Percentiles rank a stretch among this genome's conserved stretches.
Evolutionary conservation across 148 eudicot species (phyloP).

Genomic region (Persicaria maculosa): DNA sequence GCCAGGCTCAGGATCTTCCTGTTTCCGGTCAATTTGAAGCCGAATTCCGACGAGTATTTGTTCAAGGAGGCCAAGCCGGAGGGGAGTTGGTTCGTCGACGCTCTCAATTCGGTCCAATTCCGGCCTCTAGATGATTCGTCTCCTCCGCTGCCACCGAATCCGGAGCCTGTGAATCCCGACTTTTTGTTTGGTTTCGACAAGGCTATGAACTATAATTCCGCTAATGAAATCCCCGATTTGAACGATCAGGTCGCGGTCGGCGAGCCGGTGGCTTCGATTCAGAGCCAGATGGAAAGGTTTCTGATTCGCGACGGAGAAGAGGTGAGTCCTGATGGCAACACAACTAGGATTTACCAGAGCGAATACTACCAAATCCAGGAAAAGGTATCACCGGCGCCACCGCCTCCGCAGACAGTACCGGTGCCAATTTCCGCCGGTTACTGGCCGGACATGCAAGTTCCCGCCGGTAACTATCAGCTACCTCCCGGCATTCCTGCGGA

Average conservation of each 20-base stretch:
- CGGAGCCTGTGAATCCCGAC: slow-evolving; percentile 32
- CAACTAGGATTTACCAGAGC: neutral
- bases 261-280: slow-evolving; percentile 14
- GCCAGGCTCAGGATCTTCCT: slow-evolving; percentile 55
- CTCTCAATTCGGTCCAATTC: slow-evolving; percentile 32
- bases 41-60: slow-evolving; percentile 14
- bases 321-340: neutral
- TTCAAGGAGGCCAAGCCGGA: slow-evolving; percentile 18
- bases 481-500: neutral
- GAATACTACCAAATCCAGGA: neutral
- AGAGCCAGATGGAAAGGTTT: slow-evolving; percentile 13
- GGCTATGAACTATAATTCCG: slow-evolving; percentile 29
- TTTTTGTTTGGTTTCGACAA: slow-evolving; percentile 71
- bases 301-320: slow-evolving; percentile 34
- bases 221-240: neutral
- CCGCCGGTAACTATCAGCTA: neutral
- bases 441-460: slow-evolving; percentile 30
- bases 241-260: neutral
- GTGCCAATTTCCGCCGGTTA: slow-evolving; percentile 26
- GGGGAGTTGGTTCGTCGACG: slow-evolving; percentile 49
- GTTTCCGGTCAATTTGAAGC: slow-evolving; percentile 15
- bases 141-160: slow-evolving; percentile 14
- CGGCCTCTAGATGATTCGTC: slow-evolving; percentile 15
- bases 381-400: slow-evolving; percentile 23
- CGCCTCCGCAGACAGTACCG: slow-evolving; percentile 19